These are phyloP conservation scores for Ogataea corticis DNA, from an alignment of 805 yeast genomes.

Conservation along the genomic window DNA sequence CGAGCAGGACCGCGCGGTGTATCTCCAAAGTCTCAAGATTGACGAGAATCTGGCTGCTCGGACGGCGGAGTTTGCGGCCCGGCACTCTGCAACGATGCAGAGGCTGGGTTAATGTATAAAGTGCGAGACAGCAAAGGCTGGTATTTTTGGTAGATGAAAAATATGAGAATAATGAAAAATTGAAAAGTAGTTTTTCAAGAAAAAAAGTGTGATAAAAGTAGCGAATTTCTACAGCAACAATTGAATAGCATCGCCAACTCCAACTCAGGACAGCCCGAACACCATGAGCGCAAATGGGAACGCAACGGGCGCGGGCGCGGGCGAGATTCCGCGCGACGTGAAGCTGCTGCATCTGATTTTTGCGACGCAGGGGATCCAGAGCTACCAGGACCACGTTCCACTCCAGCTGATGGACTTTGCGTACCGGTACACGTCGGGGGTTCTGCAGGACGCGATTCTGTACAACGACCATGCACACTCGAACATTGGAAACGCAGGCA, in stretches of 20 bases:
- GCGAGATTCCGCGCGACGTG: constrained; percentile 79
- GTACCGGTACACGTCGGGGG: constrained; percentile 79
- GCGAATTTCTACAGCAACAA: too few relatives aligned
- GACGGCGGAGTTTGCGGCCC: constrained; percentile 13
- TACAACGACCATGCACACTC: constrained; percentile 80
- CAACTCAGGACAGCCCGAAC: too few relatives aligned
- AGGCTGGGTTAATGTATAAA: not conserved
- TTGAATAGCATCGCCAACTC: too few relatives aligned
- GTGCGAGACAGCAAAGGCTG: too few relatives aligned
- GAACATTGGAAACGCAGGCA: constrained; percentile 39
- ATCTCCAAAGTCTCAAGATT: constrained; percentile 18
- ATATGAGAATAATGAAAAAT: too few relatives aligned
- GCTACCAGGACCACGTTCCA: constrained; percentile 95
- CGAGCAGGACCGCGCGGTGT: constrained; percentile 12
- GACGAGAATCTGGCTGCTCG: constrained; percentile 15
- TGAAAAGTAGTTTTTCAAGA: not conserved
- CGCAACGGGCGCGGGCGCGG: not conserved
- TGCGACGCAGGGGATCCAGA: constrained; percentile 89
- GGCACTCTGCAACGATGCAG: constrained; percentile 9
- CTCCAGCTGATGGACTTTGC: constrained; percentile 97
- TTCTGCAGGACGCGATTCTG: constrained; percentile 83
- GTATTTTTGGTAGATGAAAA: too few relatives aligned
- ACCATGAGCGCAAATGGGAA: not conserved
- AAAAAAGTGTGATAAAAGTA: not conserved
- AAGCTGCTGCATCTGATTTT: constrained; percentile 84